Percentiles rank a stretch among this genome's conserved stretches.
These are phyloP conservation scores for Hibiscus syriacus DNA, from an alignment of 345 rosid genomes.

Conservation along the genomic window DNA sequence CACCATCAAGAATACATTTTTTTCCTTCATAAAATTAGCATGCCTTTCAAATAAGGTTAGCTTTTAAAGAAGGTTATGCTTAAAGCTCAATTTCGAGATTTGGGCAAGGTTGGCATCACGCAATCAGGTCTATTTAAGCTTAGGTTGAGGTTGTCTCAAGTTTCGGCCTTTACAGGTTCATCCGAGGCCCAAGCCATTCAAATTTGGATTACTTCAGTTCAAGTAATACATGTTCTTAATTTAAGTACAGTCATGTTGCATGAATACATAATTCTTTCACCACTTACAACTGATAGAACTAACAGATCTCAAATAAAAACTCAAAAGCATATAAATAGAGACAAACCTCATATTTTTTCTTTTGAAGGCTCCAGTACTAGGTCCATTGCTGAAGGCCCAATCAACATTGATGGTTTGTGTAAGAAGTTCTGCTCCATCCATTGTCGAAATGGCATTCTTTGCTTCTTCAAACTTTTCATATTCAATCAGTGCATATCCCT, in stretches of 20 bases:
- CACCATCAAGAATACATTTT: not conserved
- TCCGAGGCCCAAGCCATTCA: not conserved
- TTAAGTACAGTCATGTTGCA: not conserved
- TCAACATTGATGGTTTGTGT: slow-evolving; percentile 51
- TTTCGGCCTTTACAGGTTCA: not conserved
- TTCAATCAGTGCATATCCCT: slow-evolving; percentile 72
- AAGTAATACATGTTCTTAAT: not conserved
- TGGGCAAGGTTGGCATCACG: not conserved
- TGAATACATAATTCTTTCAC: not conserved
- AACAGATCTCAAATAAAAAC: not conserved
- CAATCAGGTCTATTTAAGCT: not conserved
- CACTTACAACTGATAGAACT: not conserved
- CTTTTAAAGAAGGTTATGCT: not conserved
- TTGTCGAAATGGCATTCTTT: not conserved
- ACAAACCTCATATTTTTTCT: slow-evolving; percentile 45
- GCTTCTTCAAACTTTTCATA: slow-evolving; percentile 2
- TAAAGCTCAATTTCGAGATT: not conserved
- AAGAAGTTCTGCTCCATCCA: slow-evolving; percentile 51
- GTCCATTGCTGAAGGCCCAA: slow-evolving; percentile 80
- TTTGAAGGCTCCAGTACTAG: slow-evolving; percentile 36
- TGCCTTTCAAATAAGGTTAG: not conserved
- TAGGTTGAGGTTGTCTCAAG: not conserved
- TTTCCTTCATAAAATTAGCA: not conserved
- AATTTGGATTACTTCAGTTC: not conserved
- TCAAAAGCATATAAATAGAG: not conserved